These are phyloP conservation scores for Fusarium acutatum DNA, from an alignment of 2,329 filamentous ascomycete genomes.

Conservation along the genomic window DNA sequence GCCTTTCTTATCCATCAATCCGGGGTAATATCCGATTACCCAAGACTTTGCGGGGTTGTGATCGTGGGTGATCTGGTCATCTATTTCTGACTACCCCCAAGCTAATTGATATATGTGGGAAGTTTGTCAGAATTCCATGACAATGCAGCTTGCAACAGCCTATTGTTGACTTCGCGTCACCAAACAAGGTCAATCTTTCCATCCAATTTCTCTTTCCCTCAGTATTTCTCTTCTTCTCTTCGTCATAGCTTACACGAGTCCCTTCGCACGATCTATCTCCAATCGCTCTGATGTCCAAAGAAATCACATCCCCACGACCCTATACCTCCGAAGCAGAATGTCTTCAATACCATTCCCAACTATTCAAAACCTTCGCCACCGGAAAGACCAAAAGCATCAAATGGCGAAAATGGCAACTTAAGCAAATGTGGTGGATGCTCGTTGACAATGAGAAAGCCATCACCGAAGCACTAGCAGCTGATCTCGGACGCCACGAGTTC, in stretches of 20 bases:
- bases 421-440: constrained; percentile 53
- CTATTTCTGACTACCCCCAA: neutral
- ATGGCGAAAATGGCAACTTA: constrained; percentile 54
- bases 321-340: neutral
- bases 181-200: neutral
- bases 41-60: neutral
- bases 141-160: neutral
- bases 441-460: constrained; percentile 50
- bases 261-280: neutral
- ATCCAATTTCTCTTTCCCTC: neutral
- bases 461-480: constrained; percentile 44
- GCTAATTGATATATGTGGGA: neutral
- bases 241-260: no score
- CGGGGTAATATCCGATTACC: fast-evolving
- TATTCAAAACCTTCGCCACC: neutral
- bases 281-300: neutral
- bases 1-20: fast-evolving
- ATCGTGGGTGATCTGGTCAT: neutral
- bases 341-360: neutral
- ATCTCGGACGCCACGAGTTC: constrained; percentile 47
- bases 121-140: neutral
- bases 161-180: neutral
- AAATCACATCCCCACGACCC: neutral
- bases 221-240: neutral
- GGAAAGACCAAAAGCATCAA: constrained; percentile 47